Evolutionary conservation across 1,284 basidiomycete species (phyloP).

Genomic region (Caloboletus firmus): DNA sequence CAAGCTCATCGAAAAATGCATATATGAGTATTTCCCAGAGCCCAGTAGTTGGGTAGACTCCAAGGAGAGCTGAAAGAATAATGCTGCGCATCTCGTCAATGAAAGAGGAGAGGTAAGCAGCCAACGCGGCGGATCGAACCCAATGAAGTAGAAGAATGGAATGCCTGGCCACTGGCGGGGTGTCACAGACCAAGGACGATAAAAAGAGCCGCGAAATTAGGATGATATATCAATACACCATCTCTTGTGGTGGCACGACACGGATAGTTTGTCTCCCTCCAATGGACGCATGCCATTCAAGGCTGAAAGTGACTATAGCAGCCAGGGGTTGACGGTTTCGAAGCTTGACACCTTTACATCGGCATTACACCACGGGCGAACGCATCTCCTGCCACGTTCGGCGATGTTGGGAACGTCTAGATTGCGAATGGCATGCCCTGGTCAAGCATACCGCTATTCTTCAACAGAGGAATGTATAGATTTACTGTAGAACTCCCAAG

Average conservation of each 20-base stretch:
- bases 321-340: background rate
- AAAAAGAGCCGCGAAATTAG: too few relatives aligned
- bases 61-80: background rate
- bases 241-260: too few relatives aligned
- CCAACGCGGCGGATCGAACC: background rate
- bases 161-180: background rate
- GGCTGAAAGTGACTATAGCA: background rate
- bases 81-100: background rate
- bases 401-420: background rate
- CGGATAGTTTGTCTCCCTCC: too few relatives aligned
- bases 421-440: background rate
- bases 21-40: constrained; percentile 7
- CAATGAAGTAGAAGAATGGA: background rate
- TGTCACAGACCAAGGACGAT: too few relatives aligned
- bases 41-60: background rate
- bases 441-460: too few relatives aligned
- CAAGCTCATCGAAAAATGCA: background rate
- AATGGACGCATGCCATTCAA: background rate
- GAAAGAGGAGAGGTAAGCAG: background rate
- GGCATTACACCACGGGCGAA: background rate
- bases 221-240: too few relatives aligned
- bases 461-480: background rate
- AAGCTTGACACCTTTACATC: background rate
- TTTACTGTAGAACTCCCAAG: background rate
- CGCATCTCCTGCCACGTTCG: too few relatives aligned